Percentiles rank a stretch among this genome's conserved stretches.
Evolutionary conservation across 2,329 filamentous ascomycete species (phyloP).

Genomic region (Fusarium nelsonii): DNA sequence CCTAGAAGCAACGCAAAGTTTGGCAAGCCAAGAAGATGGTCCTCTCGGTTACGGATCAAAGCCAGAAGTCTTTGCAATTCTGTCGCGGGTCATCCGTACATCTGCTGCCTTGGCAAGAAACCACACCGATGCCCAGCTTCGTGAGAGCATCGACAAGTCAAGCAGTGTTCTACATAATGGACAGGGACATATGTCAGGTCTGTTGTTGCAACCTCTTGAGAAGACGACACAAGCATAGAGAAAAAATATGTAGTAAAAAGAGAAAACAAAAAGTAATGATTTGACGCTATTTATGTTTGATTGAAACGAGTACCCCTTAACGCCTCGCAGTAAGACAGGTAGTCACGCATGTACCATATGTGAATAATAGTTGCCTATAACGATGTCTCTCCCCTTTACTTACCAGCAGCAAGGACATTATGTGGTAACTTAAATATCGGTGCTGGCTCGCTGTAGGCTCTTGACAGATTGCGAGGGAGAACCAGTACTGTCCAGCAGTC

Average conservation of each 20-base stretch:
- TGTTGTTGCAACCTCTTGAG: constrained; percentile 44
- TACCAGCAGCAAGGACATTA: background rate
- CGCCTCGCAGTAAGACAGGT: constrained; percentile 38
- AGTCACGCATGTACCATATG: constrained; percentile 25
- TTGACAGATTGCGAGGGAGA: constrained; percentile 54
- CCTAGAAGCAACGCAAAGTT: constrained; percentile 57
- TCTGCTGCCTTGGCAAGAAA: constrained; percentile 52
- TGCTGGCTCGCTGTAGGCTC: constrained; percentile 26
- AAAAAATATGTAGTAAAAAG: background rate
- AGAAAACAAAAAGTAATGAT: constrained; percentile 23
- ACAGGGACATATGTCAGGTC: constrained; percentile 47
- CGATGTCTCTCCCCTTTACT: background rate
- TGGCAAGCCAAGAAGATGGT: constrained; percentile 64
- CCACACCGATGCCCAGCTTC: constrained; percentile 25
- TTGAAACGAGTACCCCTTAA: constrained; percentile 25
- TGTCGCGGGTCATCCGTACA: constrained; percentile 60
- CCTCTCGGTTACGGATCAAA: constrained; percentile 80
- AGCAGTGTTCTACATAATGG: constrained; percentile 9
- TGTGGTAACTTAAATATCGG: constrained; percentile 14
- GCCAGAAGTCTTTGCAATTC: constrained; percentile 74
- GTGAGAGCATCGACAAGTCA: constrained; percentile 25
- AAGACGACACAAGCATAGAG: constrained; percentile 9
- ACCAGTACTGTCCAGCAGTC: constrained; percentile 55
- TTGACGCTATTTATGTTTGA: constrained; percentile 22
- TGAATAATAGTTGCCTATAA: constrained; percentile 7